These are phyloP conservation scores for Pichia sp. DNA, from an alignment of 1,139 yeast genomes.

Conservation along the genomic window DNA sequence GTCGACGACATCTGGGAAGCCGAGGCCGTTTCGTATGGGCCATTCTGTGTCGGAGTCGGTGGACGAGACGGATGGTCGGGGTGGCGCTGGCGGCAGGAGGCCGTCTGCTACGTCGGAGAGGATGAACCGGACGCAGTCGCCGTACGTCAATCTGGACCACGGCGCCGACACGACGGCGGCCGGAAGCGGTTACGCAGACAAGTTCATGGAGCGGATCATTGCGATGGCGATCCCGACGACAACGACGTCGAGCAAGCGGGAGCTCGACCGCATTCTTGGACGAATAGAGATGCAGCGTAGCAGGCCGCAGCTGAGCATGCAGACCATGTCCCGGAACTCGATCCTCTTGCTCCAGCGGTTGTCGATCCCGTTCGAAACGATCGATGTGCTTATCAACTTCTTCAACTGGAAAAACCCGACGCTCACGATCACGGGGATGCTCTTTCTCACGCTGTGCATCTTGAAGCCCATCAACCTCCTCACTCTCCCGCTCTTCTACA, in stretches of 20 bases:
- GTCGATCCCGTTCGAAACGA: slow-evolving; percentile 53
- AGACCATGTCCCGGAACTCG: slow-evolving; percentile 64
- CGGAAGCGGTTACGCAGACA: slow-evolving; percentile 47
- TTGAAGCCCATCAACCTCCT: slow-evolving; percentile 58
- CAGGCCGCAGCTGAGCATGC: slow-evolving; percentile 68
- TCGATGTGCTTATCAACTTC: slow-evolving; percentile 53
- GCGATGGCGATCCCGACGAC: slow-evolving; percentile 65
- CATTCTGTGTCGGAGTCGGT: background rate
- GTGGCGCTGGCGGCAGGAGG: background rate
- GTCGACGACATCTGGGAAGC: background rate
- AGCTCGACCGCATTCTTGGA: slow-evolving; percentile 38
- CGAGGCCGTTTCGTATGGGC: background rate
- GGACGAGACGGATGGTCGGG: background rate
- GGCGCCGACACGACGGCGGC: background rate
- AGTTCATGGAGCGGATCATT: slow-evolving; percentile 63
- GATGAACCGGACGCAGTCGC: background rate
- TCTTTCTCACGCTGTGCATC: slow-evolving; percentile 53
- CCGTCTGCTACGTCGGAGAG: background rate
- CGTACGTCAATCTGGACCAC: background rate
- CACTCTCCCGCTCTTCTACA: slow-evolving; percentile 49
- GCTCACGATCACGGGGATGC: slow-evolving; percentile 55
- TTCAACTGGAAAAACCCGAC: slow-evolving; percentile 64
- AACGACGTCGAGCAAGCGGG: slow-evolving; percentile 40
- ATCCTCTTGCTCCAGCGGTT: slow-evolving; percentile 62
- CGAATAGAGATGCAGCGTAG: slow-evolving; percentile 55